Conservation (phyloP, 1,284 basidiomycete genomes). For the Heliocybe sulcata region DNA sequence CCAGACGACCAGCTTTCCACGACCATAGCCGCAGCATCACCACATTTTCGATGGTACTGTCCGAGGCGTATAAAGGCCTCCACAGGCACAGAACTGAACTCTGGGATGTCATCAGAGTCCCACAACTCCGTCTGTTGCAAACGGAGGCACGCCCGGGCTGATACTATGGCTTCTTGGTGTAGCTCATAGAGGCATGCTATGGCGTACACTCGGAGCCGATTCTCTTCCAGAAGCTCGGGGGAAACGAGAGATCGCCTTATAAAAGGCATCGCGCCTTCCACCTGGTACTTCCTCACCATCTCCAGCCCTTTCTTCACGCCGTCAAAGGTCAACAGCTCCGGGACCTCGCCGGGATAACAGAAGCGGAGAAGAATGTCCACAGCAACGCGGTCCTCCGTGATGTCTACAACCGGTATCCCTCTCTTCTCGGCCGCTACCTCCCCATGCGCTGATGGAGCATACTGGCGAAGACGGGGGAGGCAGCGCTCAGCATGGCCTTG, state of each 20-base stretch:
- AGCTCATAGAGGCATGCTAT: not conserved
- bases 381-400: not conserved
- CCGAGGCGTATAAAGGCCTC: not conserved
- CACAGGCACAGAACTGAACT: not conserved
- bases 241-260: not conserved
- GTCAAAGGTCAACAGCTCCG: not conserved
- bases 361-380: not conserved
- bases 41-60: not conserved
- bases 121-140: not conserved
- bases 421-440: not conserved
- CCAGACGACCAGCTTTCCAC: too few species aligned
- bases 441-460: constrained; percentile 2
- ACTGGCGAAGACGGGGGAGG: constrained; percentile 7
- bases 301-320: not conserved
- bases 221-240: not conserved
- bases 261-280: not conserved
- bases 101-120: not conserved
- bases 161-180: not conserved
- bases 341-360: not conserved
- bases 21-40: too few species aligned
- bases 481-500: not conserved
- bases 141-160: not conserved
- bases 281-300: not conserved
- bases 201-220: not conserved
- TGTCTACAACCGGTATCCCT: not conserved